A percentile compares a stretch with the other conserved stretches of the same genome.
Conservation (phyloP, 2,329 filamentous ascomycete genomes). For the Fusarium drepaniforme region DNA sequence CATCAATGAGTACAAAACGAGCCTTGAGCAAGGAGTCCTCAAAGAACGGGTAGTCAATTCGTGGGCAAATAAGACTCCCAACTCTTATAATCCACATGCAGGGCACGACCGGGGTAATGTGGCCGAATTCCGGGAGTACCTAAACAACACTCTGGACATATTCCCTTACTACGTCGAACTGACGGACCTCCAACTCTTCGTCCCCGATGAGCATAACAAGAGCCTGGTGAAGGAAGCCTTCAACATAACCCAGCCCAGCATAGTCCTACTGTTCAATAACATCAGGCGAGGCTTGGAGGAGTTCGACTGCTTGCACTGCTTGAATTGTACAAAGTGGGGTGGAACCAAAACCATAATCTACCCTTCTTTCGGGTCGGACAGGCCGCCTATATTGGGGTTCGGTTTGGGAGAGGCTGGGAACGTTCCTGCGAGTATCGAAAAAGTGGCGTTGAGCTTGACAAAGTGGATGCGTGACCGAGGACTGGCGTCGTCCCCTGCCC, state of each 20-base stretch:
- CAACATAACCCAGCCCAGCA: constrained; percentile 14
- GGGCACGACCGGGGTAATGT: neutral
- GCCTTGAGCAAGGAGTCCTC: constrained; percentile 1
- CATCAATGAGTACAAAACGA: constrained; percentile 6
- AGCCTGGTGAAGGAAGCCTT: neutral
- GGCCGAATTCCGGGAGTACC: neutral
- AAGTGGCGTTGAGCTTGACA: constrained; percentile 8
- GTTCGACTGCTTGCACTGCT: no score
- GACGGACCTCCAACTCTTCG: constrained; percentile 16
- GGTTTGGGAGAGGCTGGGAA: neutral
- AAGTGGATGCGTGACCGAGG: constrained; percentile 27
- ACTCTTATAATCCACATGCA: neutral
- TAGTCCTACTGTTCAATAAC: neutral
- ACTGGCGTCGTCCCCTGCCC: neutral
- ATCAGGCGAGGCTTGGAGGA: neutral
- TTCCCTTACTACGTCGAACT: rapidly evolving
- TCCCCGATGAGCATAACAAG: neutral
- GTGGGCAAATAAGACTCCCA: neutral
- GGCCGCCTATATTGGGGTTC: neutral
- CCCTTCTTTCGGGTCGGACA: neutral
- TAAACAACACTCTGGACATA: constrained; percentile 15
- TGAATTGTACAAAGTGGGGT: no score
- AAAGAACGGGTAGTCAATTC: neutral
- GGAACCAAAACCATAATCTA: neutral
- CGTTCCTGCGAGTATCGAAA: neutral